Percentiles rank a stretch among this genome's conserved stretches.
Evolutionary conservation across 306 rosid genomes (phyloP).

Genomic region (Elaeagnus macrophylla): DNA sequence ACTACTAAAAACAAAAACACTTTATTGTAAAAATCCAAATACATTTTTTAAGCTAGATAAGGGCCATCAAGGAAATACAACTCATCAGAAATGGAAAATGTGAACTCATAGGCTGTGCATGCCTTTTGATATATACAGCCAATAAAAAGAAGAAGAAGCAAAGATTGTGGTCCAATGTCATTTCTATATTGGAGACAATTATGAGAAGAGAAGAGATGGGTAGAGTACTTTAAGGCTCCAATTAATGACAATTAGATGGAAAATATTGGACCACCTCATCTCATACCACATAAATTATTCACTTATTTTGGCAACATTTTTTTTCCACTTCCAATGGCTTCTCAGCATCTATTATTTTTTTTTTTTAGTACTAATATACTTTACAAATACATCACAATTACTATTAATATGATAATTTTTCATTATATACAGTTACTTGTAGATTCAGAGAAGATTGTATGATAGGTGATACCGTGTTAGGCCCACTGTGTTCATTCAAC

Average conservation of each 20-base stretch:
- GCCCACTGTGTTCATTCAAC: background rate
- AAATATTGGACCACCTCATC: constrained; percentile 81
- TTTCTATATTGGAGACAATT: background rate
- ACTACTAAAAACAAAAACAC: no score
- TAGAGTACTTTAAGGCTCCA: constrained; percentile 47
- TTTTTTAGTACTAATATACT: background rate
- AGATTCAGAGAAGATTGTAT: no score
- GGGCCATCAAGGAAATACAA: no score
- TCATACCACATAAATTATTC: constrained; percentile 29
- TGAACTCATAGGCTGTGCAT: no score
- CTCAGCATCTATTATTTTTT: constrained; percentile 18
- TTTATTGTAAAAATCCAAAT: no score
- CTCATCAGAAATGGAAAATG: no score
- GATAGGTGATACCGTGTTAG: background rate
- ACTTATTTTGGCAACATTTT: constrained; percentile 53
- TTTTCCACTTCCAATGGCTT: constrained; percentile 12
- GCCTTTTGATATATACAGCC: no score
- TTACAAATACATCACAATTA: background rate
- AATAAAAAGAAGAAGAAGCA: no score
- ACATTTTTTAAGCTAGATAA: no score
- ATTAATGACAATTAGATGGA: constrained; percentile 63
- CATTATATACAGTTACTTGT: no score
- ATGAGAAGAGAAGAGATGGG: constrained; percentile 28
- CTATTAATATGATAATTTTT: no score
- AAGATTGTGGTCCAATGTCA: no score